Conservation (phyloP, 768 basidiomycete species). For the Hericium coralloides region DNA sequence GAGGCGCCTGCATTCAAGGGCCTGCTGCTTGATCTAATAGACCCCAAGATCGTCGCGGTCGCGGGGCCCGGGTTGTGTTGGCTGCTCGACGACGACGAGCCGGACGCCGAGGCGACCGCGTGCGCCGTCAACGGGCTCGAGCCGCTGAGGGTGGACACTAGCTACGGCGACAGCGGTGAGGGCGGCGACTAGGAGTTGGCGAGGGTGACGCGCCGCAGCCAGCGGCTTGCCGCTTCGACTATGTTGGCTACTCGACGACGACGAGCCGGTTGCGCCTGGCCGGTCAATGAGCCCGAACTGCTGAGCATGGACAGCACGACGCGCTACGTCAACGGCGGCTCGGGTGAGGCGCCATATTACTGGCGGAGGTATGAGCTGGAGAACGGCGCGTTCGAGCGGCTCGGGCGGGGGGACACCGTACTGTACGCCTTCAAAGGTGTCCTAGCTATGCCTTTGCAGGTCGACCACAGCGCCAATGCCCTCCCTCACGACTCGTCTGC, state of each 20-base stretch:
- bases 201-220: too few species aligned
- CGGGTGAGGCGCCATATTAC: conserved; percentile 30
- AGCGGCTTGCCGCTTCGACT: too few species aligned
- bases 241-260: too few species aligned
- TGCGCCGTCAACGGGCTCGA: too few species aligned
- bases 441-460: too few species aligned
- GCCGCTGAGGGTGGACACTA: too few species aligned
- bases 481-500: too few species aligned
- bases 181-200: too few species aligned
- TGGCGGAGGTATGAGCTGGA: conserved; percentile 73
- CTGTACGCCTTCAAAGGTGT: too few species aligned
- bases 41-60: neutral
- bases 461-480: too few species aligned
- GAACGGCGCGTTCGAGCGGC: conserved; percentile 37
- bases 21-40: conserved; percentile 2
- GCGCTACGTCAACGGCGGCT: neutral
- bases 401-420: conserved; percentile 3
- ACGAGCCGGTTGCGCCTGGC: neutral
- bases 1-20: neutral
- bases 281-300: neutral
- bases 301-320: neutral
- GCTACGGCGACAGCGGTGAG: too few species aligned
- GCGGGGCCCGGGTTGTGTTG: neutral
- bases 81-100: neutral
- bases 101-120: too few species aligned